These are phyloP conservation scores for Salmacisia buchloeana DNA, from an alignment of 1,284 basidiomycete genomes.

Conservation along the genomic window DNA sequence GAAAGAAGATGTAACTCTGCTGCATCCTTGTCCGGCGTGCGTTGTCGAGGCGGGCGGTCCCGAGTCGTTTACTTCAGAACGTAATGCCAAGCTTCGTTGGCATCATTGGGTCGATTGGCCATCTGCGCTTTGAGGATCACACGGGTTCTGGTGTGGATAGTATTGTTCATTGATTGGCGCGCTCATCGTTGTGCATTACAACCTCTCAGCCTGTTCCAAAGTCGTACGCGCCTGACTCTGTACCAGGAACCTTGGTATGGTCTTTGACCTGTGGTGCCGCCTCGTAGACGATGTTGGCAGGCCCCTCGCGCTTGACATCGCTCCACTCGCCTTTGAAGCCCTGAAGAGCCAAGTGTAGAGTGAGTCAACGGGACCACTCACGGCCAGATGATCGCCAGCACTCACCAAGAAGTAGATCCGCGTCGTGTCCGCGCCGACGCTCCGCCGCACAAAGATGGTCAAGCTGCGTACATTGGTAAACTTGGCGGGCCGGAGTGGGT, in stretches of 20 bases:
- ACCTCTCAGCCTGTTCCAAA: constrained; percentile 16
- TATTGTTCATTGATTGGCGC: neutral
- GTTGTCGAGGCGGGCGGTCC: no score
- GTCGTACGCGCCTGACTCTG: constrained; percentile 19
- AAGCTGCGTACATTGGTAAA: constrained; percentile 37
- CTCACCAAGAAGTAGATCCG: constrained; percentile 24
- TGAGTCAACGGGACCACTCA: constrained; percentile 4
- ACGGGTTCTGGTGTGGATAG: no score
- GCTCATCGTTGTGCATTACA: neutral
- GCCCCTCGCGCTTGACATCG: constrained; percentile 20
- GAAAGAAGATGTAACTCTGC: constrained; percentile 37
- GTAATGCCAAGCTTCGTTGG: no score
- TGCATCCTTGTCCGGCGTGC: no score
- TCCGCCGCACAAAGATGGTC: constrained; percentile 35
- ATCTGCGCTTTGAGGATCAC: no score
- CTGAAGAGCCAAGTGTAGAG: constrained; percentile 7
- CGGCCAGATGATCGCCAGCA: neutral
- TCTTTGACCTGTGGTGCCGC: constrained; percentile 42
- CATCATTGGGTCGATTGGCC: no score
- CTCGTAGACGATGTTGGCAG: constrained; percentile 44
- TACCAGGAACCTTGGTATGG: constrained; percentile 30
- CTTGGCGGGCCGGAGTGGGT: constrained; percentile 41
- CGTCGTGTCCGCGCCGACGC: constrained; percentile 22
- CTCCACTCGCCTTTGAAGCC: constrained; percentile 43
- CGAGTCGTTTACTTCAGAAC: no score